A percentile compares a stretch with the other conserved stretches of the same genome.
These are phyloP conservation scores for Candolleomyces eurysporus DNA, from an alignment of 768 basidiomycete genomes.

Conservation along the genomic window DNA sequence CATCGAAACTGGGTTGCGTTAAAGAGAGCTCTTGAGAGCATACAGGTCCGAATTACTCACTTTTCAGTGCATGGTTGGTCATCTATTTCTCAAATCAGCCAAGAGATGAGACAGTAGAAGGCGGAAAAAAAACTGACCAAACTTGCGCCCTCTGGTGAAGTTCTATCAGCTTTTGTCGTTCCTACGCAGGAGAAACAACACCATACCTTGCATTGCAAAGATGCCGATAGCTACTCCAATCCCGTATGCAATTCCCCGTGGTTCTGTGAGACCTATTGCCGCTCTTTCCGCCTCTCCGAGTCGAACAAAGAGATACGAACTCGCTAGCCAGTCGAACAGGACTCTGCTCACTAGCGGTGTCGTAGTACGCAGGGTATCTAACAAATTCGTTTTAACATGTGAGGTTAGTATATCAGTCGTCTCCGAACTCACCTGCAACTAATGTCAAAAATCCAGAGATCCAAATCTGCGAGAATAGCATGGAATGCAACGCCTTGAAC, in stretches of 20 bases:
- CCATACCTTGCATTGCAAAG: constrained; percentile 58
- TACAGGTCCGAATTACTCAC: constrained; percentile 28
- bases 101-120: too few species aligned
- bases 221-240: constrained; percentile 58
- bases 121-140: constrained; percentile 13
- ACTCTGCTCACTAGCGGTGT: constrained; percentile 59
- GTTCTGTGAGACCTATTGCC: constrained; percentile 28
- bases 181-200: background rate
- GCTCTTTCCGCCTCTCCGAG: constrained; percentile 35
- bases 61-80: constrained; percentile 45
- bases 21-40: too few species aligned
- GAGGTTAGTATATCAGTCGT: background rate
- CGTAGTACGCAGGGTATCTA: constrained; percentile 50
- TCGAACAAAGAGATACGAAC: constrained; percentile 42
- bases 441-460: constrained; percentile 47
- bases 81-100: constrained; percentile 16
- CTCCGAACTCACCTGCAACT: constrained; percentile 28
- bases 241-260: constrained; percentile 57
- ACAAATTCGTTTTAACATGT: constrained; percentile 6
- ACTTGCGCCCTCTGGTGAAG: constrained; percentile 35
- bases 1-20: constrained; percentile 37
- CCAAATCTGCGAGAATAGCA: constrained; percentile 49
- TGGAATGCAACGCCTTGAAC: constrained; percentile 43
- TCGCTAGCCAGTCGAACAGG: constrained; percentile 55
- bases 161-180: background rate